These are phyloP conservation scores for Bipolaris oryzae DNA, from an alignment of 2,329 filamentous ascomycete genomes.

Conservation along the genomic window DNA sequence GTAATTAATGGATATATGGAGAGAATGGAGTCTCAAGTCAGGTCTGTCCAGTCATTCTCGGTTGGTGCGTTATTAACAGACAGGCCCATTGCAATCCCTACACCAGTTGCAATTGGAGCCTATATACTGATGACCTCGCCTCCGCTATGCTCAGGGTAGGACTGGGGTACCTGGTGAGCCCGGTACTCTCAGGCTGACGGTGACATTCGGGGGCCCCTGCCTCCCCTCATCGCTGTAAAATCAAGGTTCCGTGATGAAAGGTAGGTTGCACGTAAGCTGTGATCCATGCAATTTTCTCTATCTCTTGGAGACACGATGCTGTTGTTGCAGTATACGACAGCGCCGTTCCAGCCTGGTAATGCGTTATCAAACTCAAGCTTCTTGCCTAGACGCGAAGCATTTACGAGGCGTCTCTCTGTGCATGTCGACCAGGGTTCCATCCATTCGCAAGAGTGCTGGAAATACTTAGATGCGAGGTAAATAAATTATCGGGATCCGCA, in stretches of 20 bases:
- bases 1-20: slow-evolving; percentile 13
- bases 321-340: not conserved
- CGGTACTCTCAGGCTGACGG: not conserved
- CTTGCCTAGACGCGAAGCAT: slow-evolving; percentile 23
- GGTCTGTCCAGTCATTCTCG: slow-evolving; percentile 13
- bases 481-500: slow-evolving; percentile 15
- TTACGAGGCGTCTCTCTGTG: slow-evolving; percentile 8
- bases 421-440: slow-evolving; percentile 6
- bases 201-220: not conserved
- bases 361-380: slow-evolving; percentile 23
- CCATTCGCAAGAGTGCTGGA: not conserved
- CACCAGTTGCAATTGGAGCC: not conserved
- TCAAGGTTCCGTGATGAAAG: slow-evolving; percentile 1
- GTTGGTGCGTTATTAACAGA: slow-evolving; percentile 9
- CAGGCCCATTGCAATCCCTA: not conserved
- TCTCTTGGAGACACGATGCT: not conserved
- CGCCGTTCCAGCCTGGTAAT: not conserved
- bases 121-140: not conserved
- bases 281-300: not conserved
- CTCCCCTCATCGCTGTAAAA: slow-evolving; percentile 7
- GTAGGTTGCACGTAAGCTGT: not conserved
- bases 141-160: not conserved
- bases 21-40: slow-evolving; percentile 12
- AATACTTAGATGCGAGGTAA: slow-evolving; percentile 16
- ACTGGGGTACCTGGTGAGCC: not conserved